These are phyloP conservation scores for Suillus fuscotomentosus DNA, from an alignment of 768 basidiomycete genomes.

Conservation along the genomic window DNA sequence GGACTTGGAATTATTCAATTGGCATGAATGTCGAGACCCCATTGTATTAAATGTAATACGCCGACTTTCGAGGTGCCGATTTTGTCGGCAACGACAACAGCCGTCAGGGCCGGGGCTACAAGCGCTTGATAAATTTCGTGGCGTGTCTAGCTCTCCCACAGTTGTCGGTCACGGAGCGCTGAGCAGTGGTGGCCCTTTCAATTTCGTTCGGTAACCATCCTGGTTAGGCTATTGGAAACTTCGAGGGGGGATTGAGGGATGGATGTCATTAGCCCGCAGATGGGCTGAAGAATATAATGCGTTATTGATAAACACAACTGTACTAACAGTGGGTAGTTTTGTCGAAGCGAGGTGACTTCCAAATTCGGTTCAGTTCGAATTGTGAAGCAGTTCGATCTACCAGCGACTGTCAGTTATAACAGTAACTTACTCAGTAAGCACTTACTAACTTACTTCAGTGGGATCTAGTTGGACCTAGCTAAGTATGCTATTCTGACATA, in stretches of 20 bases:
- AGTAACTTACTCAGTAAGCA: too few relatives aligned
- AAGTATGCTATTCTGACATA: background rate
- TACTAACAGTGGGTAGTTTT: too few relatives aligned
- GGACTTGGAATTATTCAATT: background rate
- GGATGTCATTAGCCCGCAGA: background rate
- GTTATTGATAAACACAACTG: background rate
- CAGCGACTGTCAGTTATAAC: too few relatives aligned
- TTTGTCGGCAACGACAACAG: background rate
- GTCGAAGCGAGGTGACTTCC: background rate
- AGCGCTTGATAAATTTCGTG: background rate
- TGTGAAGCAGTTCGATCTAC: background rate
- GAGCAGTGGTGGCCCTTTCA: too few relatives aligned
- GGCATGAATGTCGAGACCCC: too few relatives aligned
- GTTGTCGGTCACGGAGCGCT: background rate
- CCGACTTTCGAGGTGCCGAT: background rate
- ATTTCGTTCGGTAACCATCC: too few relatives aligned
- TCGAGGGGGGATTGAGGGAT: background rate
- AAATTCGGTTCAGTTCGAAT: background rate
- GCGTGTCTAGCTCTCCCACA: background rate
- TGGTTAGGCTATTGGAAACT: background rate
- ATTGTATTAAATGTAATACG: too few relatives aligned
- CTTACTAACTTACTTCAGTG: too few relatives aligned
- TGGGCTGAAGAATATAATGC: background rate
- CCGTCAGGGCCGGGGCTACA: background rate
- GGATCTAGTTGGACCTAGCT: background rate